Percentiles rank a stretch among this genome's conserved stretches.
Evolutionary conservation across 495 filamentous ascomycete genomes (phyloP).

Genomic region (Xylaria cubensis): DNA sequence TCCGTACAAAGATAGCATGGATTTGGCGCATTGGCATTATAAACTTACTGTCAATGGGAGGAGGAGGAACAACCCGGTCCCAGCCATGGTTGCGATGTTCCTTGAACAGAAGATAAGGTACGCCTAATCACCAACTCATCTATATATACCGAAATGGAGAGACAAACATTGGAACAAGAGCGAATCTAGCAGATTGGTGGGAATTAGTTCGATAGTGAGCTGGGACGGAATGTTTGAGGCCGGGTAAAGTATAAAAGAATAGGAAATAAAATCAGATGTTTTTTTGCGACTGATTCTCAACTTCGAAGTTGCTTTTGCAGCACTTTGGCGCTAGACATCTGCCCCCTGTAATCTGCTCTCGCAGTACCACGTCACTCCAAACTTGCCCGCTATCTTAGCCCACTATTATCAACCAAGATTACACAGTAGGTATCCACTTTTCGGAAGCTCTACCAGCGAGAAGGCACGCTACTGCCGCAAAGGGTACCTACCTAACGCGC

Average conservation of each 20-base stretch:
- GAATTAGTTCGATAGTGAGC: neutral
- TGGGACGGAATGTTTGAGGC: slow-evolving; percentile 3
- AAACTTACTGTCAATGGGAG: slow-evolving; percentile 68
- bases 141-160: slow-evolving; percentile 11
- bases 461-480: neutral
- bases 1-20: neutral
- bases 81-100: slow-evolving; percentile 39
- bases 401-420: neutral
- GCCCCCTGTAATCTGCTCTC: neutral
- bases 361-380: slow-evolving; percentile 15
- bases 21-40: slow-evolving; percentile 21
- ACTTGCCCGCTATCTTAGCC: neutral
- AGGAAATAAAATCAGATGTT: slow-evolving; percentile 5
- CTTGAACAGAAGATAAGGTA: slow-evolving; percentile 29
- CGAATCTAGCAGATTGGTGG: neutral
- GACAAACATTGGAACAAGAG: slow-evolving; percentile 5
- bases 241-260: neutral
- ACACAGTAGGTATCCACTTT: neutral
- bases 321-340: slow-evolving; percentile 10
- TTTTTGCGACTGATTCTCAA: slow-evolving; percentile 9
- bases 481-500: neutral
- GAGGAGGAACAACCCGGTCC: slow-evolving; percentile 78
- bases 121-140: slow-evolving; percentile 42
- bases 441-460: neutral
- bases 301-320: slow-evolving; percentile 19